Percentiles rank a stretch among this genome's conserved stretches.
These are phyloP conservation scores for Aspergillus udagawae DNA, from an alignment of 2,329 filamentous ascomycete species.

Conservation along the genomic window DNA sequence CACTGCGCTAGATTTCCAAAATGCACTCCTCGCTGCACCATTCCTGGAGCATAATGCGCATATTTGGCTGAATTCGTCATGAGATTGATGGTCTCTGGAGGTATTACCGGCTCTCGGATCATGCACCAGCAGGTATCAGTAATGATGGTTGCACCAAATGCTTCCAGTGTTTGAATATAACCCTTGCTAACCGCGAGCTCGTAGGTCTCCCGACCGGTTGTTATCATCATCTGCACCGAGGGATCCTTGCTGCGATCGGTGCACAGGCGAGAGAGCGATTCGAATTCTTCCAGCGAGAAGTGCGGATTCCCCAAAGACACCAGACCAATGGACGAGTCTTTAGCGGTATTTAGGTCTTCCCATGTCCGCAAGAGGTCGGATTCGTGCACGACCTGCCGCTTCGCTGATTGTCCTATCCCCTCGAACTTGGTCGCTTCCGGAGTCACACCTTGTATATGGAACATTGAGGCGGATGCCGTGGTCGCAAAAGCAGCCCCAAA, in stretches of 20 bases:
- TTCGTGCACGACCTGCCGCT: not conserved
- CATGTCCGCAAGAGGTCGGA: slow-evolving; percentile 7
- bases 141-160: slow-evolving; percentile 38
- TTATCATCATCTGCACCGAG: slow-evolving; percentile 13
- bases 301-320: slow-evolving; percentile 47
- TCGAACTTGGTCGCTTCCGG: slow-evolving; percentile 29
- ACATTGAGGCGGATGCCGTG: slow-evolving; percentile 42
- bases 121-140: slow-evolving; percentile 50
- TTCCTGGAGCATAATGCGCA: slow-evolving; percentile 38
- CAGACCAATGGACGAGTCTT: slow-evolving; percentile 26
- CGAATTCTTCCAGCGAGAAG: slow-evolving; percentile 39
- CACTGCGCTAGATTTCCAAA: slow-evolving; percentile 25
- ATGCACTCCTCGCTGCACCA: slow-evolving; percentile 19
- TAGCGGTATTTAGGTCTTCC: slow-evolving; percentile 17
- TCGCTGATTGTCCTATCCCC: slow-evolving; percentile 3
- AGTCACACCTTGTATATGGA: slow-evolving; percentile 41
- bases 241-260: slow-evolving; percentile 19
- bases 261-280: slow-evolving; percentile 28
- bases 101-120: slow-evolving; percentile 40
- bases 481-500: slow-evolving; percentile 47
- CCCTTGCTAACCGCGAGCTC: slow-evolving; percentile 24
- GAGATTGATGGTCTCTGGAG: slow-evolving; percentile 23
- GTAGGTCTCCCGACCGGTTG: slow-evolving; percentile 18
- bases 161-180: slow-evolving; percentile 25
- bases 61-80: slow-evolving; percentile 48